phyloP scores from a whole-genome alignment of 495 filamentous ascomycete species.

The Lepraria neglecta region DNA sequence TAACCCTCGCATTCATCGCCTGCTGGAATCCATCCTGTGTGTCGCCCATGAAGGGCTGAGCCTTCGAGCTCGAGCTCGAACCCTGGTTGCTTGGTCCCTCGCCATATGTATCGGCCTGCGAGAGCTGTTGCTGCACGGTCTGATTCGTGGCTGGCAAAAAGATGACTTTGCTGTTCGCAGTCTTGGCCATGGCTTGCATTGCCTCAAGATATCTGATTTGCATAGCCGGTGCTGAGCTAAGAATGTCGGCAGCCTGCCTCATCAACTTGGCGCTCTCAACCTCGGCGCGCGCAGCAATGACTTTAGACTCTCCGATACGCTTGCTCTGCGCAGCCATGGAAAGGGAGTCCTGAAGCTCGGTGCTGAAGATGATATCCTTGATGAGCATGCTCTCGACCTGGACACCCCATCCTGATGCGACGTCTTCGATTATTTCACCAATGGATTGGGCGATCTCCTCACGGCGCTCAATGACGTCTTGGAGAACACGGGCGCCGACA shows the following conservation, averaged over 20 bases:
- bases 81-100: slow-evolving; percentile 56
- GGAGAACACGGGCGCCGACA: slow-evolving; percentile 89
- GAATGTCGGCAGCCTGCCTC: slow-evolving; percentile 94
- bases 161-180: slow-evolving; percentile 92
- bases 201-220: slow-evolving; percentile 98
- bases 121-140: slow-evolving; percentile 44
- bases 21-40: slow-evolving; percentile 62
- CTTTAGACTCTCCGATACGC: slow-evolving; percentile 96
- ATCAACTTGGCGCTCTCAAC: slow-evolving; percentile 97
- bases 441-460: slow-evolving; percentile 94
- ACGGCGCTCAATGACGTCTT: slow-evolving; percentile 98
- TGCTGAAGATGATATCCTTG: slow-evolving; percentile 98
- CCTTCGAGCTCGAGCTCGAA: slow-evolving; percentile 17
- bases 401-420: slow-evolving; percentile 89
- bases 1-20: slow-evolving; percentile 75
- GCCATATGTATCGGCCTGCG: slow-evolving; percentile 47
- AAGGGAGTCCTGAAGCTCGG: slow-evolving; percentile 93
- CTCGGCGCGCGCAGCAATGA: slow-evolving; percentile 93
- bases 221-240: slow-evolving; percentile 91
- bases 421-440: slow-evolving; percentile 95
- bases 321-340: slow-evolving; percentile 99
- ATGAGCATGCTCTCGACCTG: slow-evolving; percentile 97
- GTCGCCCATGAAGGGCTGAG: slow-evolving; percentile 31
- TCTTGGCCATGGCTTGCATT: slow-evolving; percentile 99
- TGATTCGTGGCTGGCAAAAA: slow-evolving; percentile 61